Base-by-base conservation (phyloP, 1,284 basidiomycete genomes). In the Rugosomyces carneus region DNA sequence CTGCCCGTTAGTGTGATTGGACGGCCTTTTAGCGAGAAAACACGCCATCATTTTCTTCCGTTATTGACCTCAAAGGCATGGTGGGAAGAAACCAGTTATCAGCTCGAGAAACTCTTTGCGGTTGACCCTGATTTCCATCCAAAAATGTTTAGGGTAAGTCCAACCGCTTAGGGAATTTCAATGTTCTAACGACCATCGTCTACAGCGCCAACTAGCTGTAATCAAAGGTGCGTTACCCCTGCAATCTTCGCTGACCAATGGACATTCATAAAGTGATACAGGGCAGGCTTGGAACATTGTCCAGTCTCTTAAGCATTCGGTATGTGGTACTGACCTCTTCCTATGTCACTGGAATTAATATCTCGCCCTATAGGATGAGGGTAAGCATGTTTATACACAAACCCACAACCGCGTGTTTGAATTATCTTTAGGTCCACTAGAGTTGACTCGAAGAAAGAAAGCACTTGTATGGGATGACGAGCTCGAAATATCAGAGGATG, bases 201-300 rank as follows among this genome's bases (percentile, higher is more conserved):
- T 54, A 11, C 54, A 89, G 81, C 73, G 85, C 54, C 92, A 95
- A 75, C 70, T 95, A 54, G 85, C 88, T 29, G 87, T 95, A 5
- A 81, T 95, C 53, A 93, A 93, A 63, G 93, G 92, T 68, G 45
- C 23, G 9, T 7, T 23, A 21, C 18, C 13, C 5, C n/a, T 16
- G 15, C 31, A 10, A 21, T 13, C 1, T 35, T 26, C 19, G 6
- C n/a, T 36, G 15, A 10, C 40, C 24, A 19, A 2, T 29, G 15
- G 5, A 37, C 9, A 45, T 36, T 40, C 29, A 52, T 31, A 26
- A 29, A 50, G 4, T 42, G 21, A 20, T 27, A 11, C 43, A 73
- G 71, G 73, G 2, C 93, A 96, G 61, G 92, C 89, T 3, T 91
- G 83, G 76, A 93, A 93, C 55, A 82, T 95, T 26, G 77, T 94